Conservation (phyloP, 768 basidiomycete species). For the Porphyrellus cyaneotinctus region DNA sequence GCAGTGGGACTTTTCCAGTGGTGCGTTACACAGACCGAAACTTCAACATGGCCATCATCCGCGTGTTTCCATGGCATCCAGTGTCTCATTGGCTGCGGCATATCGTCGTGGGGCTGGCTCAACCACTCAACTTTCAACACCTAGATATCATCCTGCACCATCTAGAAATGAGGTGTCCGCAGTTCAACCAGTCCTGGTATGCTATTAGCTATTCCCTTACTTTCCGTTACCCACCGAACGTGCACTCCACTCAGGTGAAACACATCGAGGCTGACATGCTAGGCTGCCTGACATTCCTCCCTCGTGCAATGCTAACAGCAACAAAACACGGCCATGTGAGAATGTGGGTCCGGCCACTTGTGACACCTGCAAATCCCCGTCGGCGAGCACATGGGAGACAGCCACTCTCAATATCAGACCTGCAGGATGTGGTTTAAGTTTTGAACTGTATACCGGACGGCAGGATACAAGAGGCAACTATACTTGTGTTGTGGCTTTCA, state of each 20-base stretch:
- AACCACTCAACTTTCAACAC: conserved; percentile 48
- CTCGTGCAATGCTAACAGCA: conserved; percentile 73
- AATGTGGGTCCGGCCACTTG: conserved; percentile 79
- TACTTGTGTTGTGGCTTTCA: conserved; percentile 7
- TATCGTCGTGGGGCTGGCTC: conserved; percentile 59
- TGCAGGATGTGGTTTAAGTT: conserved; percentile 25
- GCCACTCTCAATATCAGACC: conserved; percentile 28
- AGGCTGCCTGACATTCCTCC: conserved; percentile 70
- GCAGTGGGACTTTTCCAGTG: conserved; percentile 94
- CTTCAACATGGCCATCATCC: conserved; percentile 66
- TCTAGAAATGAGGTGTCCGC: conserved; percentile 86
- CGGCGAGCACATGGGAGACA: conserved; percentile 31
- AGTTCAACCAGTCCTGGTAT: conserved; percentile 84
- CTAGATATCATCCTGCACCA: conserved; percentile 82
- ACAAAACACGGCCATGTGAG: conserved; percentile 74
- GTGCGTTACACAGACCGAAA: conserved; percentile 86
- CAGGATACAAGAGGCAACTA: conserved; percentile 6
- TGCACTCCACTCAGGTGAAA: conserved; percentile 53
- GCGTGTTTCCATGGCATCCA: conserved; percentile 75
- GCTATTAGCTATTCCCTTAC: conserved; percentile 20
- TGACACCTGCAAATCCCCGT: conserved; percentile 28
- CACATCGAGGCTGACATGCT: conserved; percentile 78
- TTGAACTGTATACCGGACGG: background rate
- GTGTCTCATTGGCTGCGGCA: conserved; percentile 64
- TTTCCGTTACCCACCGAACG: background rate